Evolutionary conservation across 164 flowering plant species (phyloP).

Genomic region (Magnolia officinalis): DNA sequence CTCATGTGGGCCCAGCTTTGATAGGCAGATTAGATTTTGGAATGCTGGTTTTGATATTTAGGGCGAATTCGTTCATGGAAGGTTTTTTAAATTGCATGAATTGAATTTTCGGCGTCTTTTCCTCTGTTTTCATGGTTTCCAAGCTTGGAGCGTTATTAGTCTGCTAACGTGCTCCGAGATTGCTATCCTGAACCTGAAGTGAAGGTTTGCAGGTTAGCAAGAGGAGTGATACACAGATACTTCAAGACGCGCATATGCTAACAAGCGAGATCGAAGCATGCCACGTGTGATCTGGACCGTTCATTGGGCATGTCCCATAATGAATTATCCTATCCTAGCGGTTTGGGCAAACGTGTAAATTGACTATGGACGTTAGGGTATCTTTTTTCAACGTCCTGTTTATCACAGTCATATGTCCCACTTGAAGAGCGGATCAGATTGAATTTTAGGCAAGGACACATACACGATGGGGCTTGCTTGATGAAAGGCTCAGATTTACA

Average conservation of each 20-base stretch:
- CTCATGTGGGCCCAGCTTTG: not conserved
- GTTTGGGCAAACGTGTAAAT: too few species aligned
- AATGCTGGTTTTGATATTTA: not conserved
- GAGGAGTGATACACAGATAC: not conserved
- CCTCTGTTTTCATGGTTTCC: not conserved
- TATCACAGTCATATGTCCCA: too few species aligned
- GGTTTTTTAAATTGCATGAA: not conserved
- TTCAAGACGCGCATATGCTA: not conserved
- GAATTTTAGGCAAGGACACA: too few species aligned
- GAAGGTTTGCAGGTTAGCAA: not conserved
- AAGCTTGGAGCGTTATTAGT: not conserved
- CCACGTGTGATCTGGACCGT: too few species aligned
- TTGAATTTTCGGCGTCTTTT: not conserved
- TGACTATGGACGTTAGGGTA: too few species aligned
- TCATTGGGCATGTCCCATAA: too few species aligned
- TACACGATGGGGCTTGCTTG: not conserved
- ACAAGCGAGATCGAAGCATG: not conserved
- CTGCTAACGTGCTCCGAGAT: not conserved
- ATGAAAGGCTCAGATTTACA: not conserved
- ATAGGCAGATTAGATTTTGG: not conserved
- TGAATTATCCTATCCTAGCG: too few species aligned
- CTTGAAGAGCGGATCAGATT: too few species aligned
- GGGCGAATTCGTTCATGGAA: not conserved
- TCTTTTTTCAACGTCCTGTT: too few species aligned
- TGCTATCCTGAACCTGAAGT: not conserved